Evolutionary conservation across 1,284 basidiomycete genomes (phyloP).

Genomic region (Ustilago vetiveriae): DNA sequence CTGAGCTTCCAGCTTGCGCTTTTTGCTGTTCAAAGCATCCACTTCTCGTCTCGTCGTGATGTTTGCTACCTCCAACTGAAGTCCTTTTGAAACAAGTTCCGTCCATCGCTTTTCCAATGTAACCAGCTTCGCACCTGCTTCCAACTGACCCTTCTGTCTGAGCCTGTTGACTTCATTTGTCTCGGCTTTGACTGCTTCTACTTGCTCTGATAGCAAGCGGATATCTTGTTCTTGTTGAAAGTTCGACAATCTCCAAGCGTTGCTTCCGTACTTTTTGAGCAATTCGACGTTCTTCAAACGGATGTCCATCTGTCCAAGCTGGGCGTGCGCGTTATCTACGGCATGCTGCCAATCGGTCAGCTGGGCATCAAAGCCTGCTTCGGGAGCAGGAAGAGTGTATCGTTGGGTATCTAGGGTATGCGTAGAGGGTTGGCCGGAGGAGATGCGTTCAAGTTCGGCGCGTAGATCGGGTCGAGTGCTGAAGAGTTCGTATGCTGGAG

Average conservation of each 20-base stretch:
- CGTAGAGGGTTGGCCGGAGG: conserved; percentile 70
- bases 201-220: conserved; percentile 14
- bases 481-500: conserved; percentile 77
- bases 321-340: conserved; percentile 81
- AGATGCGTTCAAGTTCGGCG: conserved; percentile 58
- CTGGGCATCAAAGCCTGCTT: conserved; percentile 72
- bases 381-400: conserved; percentile 81
- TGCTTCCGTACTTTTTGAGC: conserved; percentile 80
- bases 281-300: conserved; percentile 85
- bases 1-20: conserved; percentile 21
- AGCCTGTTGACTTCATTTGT: conserved; percentile 52
- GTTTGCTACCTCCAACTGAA: conserved; percentile 93
- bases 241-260: conserved; percentile 51
- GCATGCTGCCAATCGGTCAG: conserved; percentile 83
- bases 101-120: conserved; percentile 85
- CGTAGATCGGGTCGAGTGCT: conserved; percentile 30
- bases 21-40: conserved; percentile 39
- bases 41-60: conserved; percentile 81
- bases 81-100: conserved; percentile 82
- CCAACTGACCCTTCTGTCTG: conserved; percentile 71
- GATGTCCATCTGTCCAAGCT: conserved; percentile 87
- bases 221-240: conserved; percentile 57
- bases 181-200: conserved; percentile 23
- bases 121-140: conserved; percentile 80
- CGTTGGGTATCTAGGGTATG: conserved; percentile 80